Conservation (phyloP, 139 green algal species). For the Coelastrella sp. region DNA sequence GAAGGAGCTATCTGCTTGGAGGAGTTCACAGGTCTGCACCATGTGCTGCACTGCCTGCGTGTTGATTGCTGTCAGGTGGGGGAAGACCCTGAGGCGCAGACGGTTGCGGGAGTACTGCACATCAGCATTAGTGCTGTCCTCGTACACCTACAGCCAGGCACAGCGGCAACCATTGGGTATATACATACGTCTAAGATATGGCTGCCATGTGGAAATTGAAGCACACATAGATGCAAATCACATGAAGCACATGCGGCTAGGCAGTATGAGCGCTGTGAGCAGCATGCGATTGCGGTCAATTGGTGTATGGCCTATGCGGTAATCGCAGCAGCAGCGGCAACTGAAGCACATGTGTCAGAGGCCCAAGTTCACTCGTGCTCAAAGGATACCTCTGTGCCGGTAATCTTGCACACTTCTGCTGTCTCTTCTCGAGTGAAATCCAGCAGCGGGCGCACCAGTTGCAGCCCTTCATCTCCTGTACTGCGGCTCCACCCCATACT, state of each 20-base stretch:
- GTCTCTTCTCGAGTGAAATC: conserved; percentile 52
- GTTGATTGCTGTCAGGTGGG: conserved; percentile 52
- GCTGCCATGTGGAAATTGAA: too few species aligned
- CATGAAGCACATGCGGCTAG: too few species aligned
- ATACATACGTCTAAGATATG: too few species aligned
- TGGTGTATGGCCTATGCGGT: too few species aligned
- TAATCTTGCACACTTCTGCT: background rate
- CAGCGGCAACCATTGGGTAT: background rate
- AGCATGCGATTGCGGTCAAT: too few species aligned
- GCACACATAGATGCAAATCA: too few species aligned
- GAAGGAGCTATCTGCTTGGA: conserved; percentile 6
- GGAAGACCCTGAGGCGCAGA: conserved; percentile 52
- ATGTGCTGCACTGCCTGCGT: conserved; percentile 49
- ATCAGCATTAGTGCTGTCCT: conserved; percentile 64
- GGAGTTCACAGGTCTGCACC: conserved; percentile 46
- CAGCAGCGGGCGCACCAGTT: conserved; percentile 59
- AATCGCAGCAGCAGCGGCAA: too few species aligned
- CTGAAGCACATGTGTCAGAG: too few species aligned
- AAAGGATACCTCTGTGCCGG: conserved; percentile 6
- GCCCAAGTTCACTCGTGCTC: background rate
- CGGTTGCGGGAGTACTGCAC: conserved; percentile 52
- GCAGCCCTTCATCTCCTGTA: background rate
- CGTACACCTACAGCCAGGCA: conserved; percentile 24
- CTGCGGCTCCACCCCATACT: background rate
- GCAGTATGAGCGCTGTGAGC: too few species aligned